A percentile compares a stretch with the other conserved stretches of the same genome.
Conservation (phyloP, 768 basidiomycete genomes). For the Nidularia pulvinata region DNA sequence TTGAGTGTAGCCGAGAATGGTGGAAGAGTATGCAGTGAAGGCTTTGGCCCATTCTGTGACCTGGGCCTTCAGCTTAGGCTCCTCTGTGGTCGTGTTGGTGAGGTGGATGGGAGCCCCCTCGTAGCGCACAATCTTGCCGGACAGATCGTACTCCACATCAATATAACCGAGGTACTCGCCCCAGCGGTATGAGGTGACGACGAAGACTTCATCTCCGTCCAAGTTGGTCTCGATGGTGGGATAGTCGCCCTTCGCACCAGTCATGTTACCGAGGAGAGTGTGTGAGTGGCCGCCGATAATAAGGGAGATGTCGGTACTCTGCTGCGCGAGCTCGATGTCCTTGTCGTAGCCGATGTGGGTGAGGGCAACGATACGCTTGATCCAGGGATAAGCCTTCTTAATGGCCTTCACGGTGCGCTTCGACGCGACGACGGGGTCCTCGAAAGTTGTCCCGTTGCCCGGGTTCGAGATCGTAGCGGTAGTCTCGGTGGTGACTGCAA, state of each 20-base stretch:
- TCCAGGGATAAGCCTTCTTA: constrained; percentile 19
- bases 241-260: constrained; percentile 35
- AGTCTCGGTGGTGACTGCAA: constrained; percentile 40
- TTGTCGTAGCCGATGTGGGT: constrained; percentile 46
- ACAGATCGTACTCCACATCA: constrained; percentile 34
- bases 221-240: constrained; percentile 41
- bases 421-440: constrained; percentile 31
- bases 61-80: constrained; percentile 31
- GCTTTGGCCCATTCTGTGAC: constrained; percentile 36
- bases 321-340: constrained; percentile 36
- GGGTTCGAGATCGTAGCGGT: constrained; percentile 36
- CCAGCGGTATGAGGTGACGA: constrained; percentile 46
- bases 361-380: constrained; percentile 39
- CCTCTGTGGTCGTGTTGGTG: constrained; percentile 29
- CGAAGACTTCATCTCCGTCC: constrained; percentile 43
- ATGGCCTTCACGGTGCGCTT: constrained; percentile 35
- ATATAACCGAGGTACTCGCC: constrained; percentile 45
- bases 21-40: constrained; percentile 28
- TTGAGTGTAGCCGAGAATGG: constrained; percentile 32
- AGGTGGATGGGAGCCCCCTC: constrained; percentile 41
- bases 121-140: constrained; percentile 36
- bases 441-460: constrained; percentile 32
- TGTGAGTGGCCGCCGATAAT: constrained; percentile 44
- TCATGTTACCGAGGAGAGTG: constrained; percentile 39
- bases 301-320: constrained; percentile 36